Percentiles rank a stretch among this genome's conserved stretches.
These are phyloP conservation scores for Bocquillonia castaneifolia DNA, from an alignment of 441 rosid genomes.

Conservation along the genomic window DNA sequence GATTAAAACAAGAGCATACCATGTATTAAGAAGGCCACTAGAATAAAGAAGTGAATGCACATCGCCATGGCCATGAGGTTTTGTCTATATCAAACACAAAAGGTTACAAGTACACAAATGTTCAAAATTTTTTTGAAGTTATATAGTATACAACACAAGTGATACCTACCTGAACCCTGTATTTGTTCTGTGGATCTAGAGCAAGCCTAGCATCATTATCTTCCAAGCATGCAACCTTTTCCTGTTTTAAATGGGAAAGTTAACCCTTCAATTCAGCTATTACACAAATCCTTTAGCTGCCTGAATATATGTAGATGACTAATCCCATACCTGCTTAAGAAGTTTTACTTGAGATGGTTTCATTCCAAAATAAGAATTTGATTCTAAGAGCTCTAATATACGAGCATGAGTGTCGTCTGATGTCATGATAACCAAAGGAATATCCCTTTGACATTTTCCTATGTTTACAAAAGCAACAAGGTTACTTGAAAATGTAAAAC, in stretches of 20 bases:
- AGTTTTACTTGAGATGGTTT: slow-evolving; percentile 77
- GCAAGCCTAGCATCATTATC: slow-evolving; percentile 93
- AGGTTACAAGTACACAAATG: not conserved
- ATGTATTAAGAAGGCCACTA: slow-evolving; percentile 69
- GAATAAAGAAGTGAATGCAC: slow-evolving; percentile 89
- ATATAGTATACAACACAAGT: not conserved
- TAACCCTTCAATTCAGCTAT: slow-evolving; percentile 11
- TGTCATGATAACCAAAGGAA: slow-evolving; percentile 92
- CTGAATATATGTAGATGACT: slow-evolving; percentile 7
- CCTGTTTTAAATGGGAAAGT: slow-evolving; percentile 38
- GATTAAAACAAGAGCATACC: slow-evolving; percentile 39
- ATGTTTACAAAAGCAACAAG: slow-evolving; percentile 14
- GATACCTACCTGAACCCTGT: slow-evolving; percentile 68
- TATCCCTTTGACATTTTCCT: slow-evolving; percentile 55
- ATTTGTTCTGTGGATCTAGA: slow-evolving; percentile 68
- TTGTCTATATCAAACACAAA: slow-evolving; percentile 52
- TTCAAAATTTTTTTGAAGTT: not conserved
- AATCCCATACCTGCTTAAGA: slow-evolving; percentile 73
- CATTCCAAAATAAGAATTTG: slow-evolving; percentile 88
- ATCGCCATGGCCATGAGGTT: slow-evolving; percentile 98
- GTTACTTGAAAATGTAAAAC: slow-evolving; percentile 11
- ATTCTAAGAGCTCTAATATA: slow-evolving; percentile 60
- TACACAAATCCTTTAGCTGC: slow-evolving; percentile 5
- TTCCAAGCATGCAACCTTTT: slow-evolving; percentile 95
- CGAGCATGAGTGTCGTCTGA: slow-evolving; percentile 92